phyloP scores from a whole-genome alignment of 1,284 basidiomycete species.

The Ustilago hordei region DNA sequence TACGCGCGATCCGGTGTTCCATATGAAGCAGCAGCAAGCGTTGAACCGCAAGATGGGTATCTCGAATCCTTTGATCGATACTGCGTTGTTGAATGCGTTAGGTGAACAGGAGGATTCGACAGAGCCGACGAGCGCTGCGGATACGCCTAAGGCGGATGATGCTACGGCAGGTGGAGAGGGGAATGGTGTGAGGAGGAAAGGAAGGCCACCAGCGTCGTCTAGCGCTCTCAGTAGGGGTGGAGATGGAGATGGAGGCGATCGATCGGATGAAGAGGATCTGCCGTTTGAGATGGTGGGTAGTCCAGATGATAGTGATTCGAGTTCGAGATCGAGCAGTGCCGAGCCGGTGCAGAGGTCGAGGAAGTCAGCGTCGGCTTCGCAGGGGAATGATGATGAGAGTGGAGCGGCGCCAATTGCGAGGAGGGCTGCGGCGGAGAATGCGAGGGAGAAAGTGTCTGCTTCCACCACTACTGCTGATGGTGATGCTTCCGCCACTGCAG shows the following conservation, averaged over 20 bases:
- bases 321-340: conserved; percentile 45
- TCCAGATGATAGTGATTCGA: conserved; percentile 57
- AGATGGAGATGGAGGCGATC: conserved; percentile 26
- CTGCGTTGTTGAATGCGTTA: conserved; percentile 41
- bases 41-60: conserved; percentile 43
- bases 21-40: conserved; percentile 56
- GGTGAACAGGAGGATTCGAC: conserved; percentile 45
- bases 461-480: conserved; percentile 13
- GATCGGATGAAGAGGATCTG: conserved; percentile 52
- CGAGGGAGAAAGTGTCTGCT: conserved; percentile 27
- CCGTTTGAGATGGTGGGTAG: conserved; percentile 64
- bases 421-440: conserved; percentile 38
- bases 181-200: conserved; percentile 23
- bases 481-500: background rate
- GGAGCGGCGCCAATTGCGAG: conserved; percentile 9
- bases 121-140: conserved; percentile 49
- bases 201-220: conserved; percentile 27
- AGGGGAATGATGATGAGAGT: background rate
- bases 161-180: conserved; percentile 12
- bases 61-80: conserved; percentile 44
- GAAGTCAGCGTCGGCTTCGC: conserved; percentile 68
- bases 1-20: conserved; percentile 60
- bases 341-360: conserved; percentile 41
- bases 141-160: conserved; percentile 43
- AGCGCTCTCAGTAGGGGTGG: conserved; percentile 18